Conservation (phyloP, 2,329 filamentous ascomycete species). For the Pyrenophora seminiperda region DNA sequence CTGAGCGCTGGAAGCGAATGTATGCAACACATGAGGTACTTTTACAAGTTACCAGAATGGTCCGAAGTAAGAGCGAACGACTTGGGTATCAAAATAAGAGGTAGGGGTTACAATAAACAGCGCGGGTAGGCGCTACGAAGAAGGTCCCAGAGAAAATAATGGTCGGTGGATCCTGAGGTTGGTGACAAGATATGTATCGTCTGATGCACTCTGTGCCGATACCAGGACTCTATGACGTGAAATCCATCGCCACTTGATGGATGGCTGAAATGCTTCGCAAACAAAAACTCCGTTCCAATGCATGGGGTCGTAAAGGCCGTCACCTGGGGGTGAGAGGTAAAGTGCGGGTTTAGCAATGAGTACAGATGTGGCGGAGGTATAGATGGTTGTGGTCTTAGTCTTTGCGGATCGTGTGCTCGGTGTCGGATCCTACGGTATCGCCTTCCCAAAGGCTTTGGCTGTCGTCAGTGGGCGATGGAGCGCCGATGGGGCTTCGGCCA, state of each 20-base stretch:
- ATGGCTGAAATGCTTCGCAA: conserved; percentile 46
- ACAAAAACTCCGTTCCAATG: conserved; percentile 44
- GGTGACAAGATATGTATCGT: conserved; percentile 11
- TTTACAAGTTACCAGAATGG: conserved; percentile 10
- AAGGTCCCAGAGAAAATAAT: conserved; percentile 18
- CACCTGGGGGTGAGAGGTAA: conserved; percentile 25
- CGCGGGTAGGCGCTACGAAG: conserved; percentile 17
- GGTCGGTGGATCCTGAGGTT: conserved; percentile 15
- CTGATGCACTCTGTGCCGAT: conserved; percentile 19
- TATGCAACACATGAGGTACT: conserved; percentile 27
- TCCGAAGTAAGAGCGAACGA: conserved; percentile 37
- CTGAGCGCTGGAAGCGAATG: conserved; percentile 37
- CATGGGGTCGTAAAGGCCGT: conserved; percentile 46
- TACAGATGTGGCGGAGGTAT: conserved; percentile 18
- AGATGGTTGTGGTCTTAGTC: conserved; percentile 18
- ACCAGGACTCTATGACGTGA: conserved; percentile 33
- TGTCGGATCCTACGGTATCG: conserved; percentile 59
- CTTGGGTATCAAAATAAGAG: conserved; percentile 44
- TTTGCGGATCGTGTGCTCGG: conserved; percentile 40
- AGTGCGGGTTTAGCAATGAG: conserved; percentile 33
- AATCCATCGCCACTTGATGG: conserved; percentile 19
- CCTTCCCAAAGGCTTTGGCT: conserved; percentile 62
- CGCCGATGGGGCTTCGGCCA: conserved; percentile 59
- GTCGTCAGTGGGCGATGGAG: conserved; percentile 60
- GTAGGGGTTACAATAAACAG: conserved; percentile 25